phyloP scores from a whole-genome alignment of 768 basidiomycete genomes.

The Mycena galopus region DNA sequence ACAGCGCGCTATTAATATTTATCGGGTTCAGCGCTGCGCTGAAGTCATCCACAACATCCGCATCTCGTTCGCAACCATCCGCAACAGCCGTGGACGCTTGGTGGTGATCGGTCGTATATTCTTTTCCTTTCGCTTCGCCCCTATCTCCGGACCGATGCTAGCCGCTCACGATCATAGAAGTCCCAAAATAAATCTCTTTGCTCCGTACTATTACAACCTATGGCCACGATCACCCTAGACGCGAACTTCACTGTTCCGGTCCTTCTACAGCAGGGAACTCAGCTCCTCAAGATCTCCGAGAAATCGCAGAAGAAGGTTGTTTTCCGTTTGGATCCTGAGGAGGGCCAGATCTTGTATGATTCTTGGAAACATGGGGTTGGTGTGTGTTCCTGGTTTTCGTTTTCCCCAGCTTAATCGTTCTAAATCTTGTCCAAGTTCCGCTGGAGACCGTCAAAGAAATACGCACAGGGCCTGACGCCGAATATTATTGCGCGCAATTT shows the following conservation, averaged over 20 bases:
- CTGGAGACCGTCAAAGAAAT: slow-evolving; percentile 93
- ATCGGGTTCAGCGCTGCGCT: too few species aligned
- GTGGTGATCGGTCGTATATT: too few species aligned
- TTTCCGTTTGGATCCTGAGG: slow-evolving; percentile 83
- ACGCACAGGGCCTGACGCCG: slow-evolving; percentile 80
- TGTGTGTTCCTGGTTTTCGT: slow-evolving; percentile 49
- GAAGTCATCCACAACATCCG: too few species aligned
- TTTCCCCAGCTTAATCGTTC: background rate
- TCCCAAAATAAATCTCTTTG: background rate
- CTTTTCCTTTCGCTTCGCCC: too few species aligned
- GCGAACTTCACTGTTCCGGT: slow-evolving; percentile 62
- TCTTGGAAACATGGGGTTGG: slow-evolving; percentile 76
- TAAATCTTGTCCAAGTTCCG: slow-evolving; percentile 65
- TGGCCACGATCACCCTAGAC: slow-evolving; percentile 1
- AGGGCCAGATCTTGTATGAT: slow-evolving; percentile 84
- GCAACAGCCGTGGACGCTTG: too few species aligned
- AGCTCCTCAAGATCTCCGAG: slow-evolving; percentile 87
- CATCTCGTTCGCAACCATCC: too few species aligned
- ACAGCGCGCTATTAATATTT: too few species aligned
- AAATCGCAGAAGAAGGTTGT: slow-evolving; percentile 80
- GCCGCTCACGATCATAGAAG: background rate
- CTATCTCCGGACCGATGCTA: background rate
- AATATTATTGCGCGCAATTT: slow-evolving; percentile 82
- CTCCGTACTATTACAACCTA: background rate
- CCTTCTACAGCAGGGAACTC: slow-evolving; percentile 71